Evolutionary conservation across 2,329 filamentous ascomycete genomes (phyloP), one percentile per base, ranked within the genome.

Genomic region (Cryphonectria japonica): DNA sequence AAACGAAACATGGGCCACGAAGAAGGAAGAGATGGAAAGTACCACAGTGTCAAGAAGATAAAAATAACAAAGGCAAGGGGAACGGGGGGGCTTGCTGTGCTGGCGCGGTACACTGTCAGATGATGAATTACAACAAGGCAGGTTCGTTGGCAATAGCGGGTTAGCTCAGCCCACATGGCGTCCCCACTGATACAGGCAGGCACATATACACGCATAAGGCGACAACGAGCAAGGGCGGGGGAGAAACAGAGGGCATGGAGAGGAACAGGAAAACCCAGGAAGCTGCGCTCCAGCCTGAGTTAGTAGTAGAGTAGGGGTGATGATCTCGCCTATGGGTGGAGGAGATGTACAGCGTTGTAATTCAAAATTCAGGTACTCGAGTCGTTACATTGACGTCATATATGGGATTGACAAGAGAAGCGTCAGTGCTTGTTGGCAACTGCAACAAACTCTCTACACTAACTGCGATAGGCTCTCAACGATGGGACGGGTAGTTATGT

Each of bases 321-420:
- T 59, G 26, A 59, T 19, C 26, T 59, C 26, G 54, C 34, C 13
- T 34, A 6, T 29, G n/a, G n/a, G 26, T 29, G 14, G 14, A 13
- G 6, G 54, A 32, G 26, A 19, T 22, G 43, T 50, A 50, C 43
- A 50, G 19, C 43, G 26, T 26, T 26, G 26, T 26, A 26, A 50
- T 9, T n/a, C 19, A 8, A 2, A 19, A 19, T 59, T 19, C 54
- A 34, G 54, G 54, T 29, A 8, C 54, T 59, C 54, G 1, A 6
- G 29, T 34, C 14, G 16, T 34, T 43, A 11, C 3, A 14, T 68
- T 71, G 69, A 71, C 69, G 69, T 71, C 69, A 71, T 66, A 26
- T 43, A 29, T 57, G n/a, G 29, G 13, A 13, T 14, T 16, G 29
- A 19, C 54, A 32, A n/a, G 34, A 4, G 46, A 11, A 64, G 32